phyloP scores from a whole-genome alignment of 2,329 filamentous ascomycete species.

The Pezicula carpinea region DNA sequence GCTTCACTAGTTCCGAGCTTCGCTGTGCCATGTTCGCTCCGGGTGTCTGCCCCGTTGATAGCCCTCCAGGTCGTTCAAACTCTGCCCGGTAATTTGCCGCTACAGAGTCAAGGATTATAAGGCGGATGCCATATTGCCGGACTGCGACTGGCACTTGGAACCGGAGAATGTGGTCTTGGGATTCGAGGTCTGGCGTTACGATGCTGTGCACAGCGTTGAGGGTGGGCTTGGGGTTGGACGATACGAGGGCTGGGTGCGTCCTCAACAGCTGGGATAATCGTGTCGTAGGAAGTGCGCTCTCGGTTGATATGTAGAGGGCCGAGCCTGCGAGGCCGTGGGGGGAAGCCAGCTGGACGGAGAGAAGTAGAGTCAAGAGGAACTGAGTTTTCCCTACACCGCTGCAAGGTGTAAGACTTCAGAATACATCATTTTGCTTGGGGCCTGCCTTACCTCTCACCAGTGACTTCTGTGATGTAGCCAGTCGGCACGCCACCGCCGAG shows the following conservation, averaged over 20 bases:
- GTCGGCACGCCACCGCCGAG: constrained; percentile 77
- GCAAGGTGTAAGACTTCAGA: constrained; percentile 12
- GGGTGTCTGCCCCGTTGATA: constrained; percentile 30
- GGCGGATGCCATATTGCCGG: constrained; percentile 67
- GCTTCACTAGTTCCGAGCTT: constrained; percentile 68
- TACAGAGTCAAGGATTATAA: constrained; percentile 85
- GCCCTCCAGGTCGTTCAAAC: constrained; percentile 56
- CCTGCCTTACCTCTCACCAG: constrained; percentile 70
- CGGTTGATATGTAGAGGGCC: constrained; percentile 93
- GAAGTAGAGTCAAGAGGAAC: constrained; percentile 77
- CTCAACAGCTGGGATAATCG: constrained; percentile 76
- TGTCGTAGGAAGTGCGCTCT: constrained; percentile 75
- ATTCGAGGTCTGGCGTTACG: constrained; percentile 82
- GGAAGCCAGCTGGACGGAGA: constrained; percentile 75
- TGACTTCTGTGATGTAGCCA: constrained; percentile 81
- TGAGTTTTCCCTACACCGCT: constrained; percentile 93
- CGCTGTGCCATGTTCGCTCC: constrained; percentile 67
- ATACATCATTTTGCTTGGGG: constrained; percentile 1
- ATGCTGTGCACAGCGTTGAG: constrained; percentile 76
- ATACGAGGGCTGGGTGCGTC: constrained; percentile 55
- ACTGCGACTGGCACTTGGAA: constrained; percentile 90
- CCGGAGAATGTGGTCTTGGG: constrained; percentile 89
- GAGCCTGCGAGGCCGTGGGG: constrained; percentile 66
- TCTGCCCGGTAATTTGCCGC: constrained; percentile 95
- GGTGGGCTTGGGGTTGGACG: constrained; percentile 47